Evolutionary conservation across 2,329 filamentous ascomycete genomes (phyloP).

Genomic region (Fusarium incarnatum): DNA sequence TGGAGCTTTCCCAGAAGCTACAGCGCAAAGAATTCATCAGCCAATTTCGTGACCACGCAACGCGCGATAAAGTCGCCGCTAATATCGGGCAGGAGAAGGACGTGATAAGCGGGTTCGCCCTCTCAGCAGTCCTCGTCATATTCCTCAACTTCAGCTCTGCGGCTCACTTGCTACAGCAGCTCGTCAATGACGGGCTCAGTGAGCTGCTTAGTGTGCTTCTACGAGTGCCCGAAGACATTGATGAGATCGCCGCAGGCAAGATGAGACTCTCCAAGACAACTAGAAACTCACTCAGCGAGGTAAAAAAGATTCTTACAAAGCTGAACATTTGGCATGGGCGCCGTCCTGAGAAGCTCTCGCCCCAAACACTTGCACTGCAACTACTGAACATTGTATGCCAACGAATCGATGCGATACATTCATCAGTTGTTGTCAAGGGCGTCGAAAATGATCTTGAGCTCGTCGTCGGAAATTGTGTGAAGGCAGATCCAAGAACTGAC

Average conservation of each 20-base stretch:
- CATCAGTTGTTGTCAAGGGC: constrained; percentile 48
- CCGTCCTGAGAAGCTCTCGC: constrained; percentile 65
- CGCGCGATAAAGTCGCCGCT: constrained; percentile 75
- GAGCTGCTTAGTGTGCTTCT: constrained; percentile 69
- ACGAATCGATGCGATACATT: constrained; percentile 45
- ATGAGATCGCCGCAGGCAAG: constrained; percentile 71
- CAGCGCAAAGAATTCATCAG: constrained; percentile 71
- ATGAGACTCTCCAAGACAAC: constrained; percentile 75
- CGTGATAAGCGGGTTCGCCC: constrained; percentile 69
- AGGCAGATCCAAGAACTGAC: constrained; percentile 31
- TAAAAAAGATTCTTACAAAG: constrained; percentile 65
- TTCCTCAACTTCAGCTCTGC: constrained; percentile 72
- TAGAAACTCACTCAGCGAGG: constrained; percentile 64
- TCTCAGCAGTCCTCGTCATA: constrained; percentile 72
- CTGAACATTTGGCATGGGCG: constrained; percentile 71
- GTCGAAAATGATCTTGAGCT: constrained; percentile 44
- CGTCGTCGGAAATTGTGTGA: constrained; percentile 42
- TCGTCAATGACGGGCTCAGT: constrained; percentile 66
- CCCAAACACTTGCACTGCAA: constrained; percentile 72
- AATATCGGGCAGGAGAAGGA: constrained; percentile 71
- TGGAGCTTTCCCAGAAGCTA: constrained; percentile 70
- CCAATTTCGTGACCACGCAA: constrained; percentile 79
- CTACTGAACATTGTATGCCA: constrained; percentile 63
- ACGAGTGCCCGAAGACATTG: constrained; percentile 64
- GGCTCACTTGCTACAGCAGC: constrained; percentile 67